A percentile compares a stretch with the other conserved stretches of the same genome.
These are phyloP conservation scores for Alternaria sp. DNA, from an alignment of 2,329 filamentous ascomycete genomes.

Conservation along the genomic window DNA sequence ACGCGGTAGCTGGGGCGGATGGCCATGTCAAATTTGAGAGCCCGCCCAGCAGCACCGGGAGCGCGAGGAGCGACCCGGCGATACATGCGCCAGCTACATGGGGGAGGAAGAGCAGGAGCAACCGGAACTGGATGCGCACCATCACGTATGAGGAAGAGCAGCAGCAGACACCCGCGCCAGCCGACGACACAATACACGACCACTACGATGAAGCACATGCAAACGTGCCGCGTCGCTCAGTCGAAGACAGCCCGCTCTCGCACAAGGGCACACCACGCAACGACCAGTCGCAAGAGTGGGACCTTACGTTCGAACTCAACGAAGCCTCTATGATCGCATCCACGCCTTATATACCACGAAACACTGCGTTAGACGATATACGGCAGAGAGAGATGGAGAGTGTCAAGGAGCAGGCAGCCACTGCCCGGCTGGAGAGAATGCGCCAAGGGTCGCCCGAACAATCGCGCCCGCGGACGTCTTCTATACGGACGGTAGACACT, in stretches of 20 bases:
- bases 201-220: constrained; percentile 28
- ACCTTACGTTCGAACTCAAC: constrained; percentile 54
- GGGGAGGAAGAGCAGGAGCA: constrained; percentile 54
- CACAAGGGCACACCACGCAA: constrained; percentile 42
- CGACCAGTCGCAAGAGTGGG: constrained; percentile 36
- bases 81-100: constrained; percentile 55
- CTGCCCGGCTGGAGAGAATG: constrained; percentile 37
- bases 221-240: constrained; percentile 49
- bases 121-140: constrained; percentile 52
- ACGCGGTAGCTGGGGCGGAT: constrained; percentile 17
- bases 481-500: constrained; percentile 11
- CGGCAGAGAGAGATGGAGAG: constrained; percentile 51
- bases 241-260: constrained; percentile 54
- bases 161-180: constrained; percentile 17
- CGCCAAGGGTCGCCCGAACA: constrained; percentile 41
- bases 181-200: constrained; percentile 23
- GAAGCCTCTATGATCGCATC: constrained; percentile 56
- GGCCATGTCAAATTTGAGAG: constrained; percentile 31
- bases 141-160: constrained; percentile 40
- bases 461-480: constrained; percentile 22
- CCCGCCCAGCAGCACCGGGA: constrained; percentile 47
- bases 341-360: constrained; percentile 54
- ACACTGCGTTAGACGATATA: constrained; percentile 52
- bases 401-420: constrained; percentile 43
- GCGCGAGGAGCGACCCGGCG: constrained; percentile 50